Conservation (phyloP, 208 protist species). For the Leishmania lainsoni region DNA sequence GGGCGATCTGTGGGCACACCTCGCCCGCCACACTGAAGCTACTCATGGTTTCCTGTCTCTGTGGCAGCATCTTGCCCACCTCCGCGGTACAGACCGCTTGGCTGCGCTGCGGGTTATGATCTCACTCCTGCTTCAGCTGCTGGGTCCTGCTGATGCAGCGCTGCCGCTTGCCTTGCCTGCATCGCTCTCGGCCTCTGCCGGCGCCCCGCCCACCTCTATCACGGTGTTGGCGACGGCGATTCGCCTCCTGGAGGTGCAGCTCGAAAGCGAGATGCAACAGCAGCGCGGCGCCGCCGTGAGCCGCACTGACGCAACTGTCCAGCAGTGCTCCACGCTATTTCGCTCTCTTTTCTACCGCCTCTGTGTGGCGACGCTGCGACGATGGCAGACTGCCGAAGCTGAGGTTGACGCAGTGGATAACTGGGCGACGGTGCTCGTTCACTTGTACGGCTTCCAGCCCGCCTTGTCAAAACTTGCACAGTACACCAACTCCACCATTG, state of each 20-base stretch:
- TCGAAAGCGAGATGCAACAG: slow-evolving; percentile 14
- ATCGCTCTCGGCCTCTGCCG: background rate
- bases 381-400: slow-evolving; percentile 18
- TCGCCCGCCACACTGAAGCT: slow-evolving; percentile 21
- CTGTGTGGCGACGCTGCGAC: slow-evolving; percentile 28
- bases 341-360: slow-evolving; percentile 31
- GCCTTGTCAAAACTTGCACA: slow-evolving; percentile 19
- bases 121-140: slow-evolving; percentile 17
- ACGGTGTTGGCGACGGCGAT: slow-evolving; percentile 23
- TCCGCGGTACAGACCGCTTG: slow-evolving; percentile 14
- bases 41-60: slow-evolving; percentile 24
- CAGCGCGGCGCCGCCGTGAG: slow-evolving; percentile 3
- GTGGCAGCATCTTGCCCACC: slow-evolving; percentile 24
- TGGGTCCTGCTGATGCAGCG: slow-evolving; percentile 8
- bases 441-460: slow-evolving; percentile 55
- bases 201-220: slow-evolving; percentile 14
- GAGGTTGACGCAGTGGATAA: slow-evolving; percentile 31
- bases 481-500: slow-evolving; percentile 26
- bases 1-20: slow-evolving; percentile 14
- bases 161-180: background rate
- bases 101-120: slow-evolving; percentile 15
- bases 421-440: slow-evolving; percentile 41
- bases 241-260: slow-evolving; percentile 28
- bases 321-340: slow-evolving; percentile 11
- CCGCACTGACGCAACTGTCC: background rate